Evolutionary conservation across 345 rosid genomes (phyloP).

Genomic region (Anacardium occidentale): DNA sequence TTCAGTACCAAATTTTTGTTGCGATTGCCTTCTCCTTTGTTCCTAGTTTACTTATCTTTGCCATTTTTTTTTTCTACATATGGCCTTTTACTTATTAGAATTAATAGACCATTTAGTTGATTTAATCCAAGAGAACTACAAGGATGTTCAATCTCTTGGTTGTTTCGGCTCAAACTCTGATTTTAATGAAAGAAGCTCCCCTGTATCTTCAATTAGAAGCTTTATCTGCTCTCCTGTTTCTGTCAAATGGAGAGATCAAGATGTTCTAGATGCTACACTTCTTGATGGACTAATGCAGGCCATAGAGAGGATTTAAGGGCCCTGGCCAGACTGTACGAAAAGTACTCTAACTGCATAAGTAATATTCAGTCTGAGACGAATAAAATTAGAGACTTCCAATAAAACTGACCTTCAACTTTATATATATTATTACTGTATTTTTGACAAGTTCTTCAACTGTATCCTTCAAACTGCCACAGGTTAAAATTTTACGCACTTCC

Average conservation of each 20-base stretch:
- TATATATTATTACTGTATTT: too few species aligned
- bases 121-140: slow-evolving; percentile 38
- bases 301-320: slow-evolving; percentile 62
- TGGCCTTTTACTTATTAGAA: slow-evolving; percentile 53
- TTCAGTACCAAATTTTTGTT: not conserved
- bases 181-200: slow-evolving; percentile 37
- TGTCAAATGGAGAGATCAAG: slow-evolving; percentile 36
- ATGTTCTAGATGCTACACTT: slow-evolving; percentile 36
- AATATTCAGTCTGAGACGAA: slow-evolving; percentile 40
- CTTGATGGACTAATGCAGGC: slow-evolving; percentile 43
- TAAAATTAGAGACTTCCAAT: too few species aligned
- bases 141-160: slow-evolving; percentile 51
- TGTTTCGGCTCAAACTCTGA: slow-evolving; percentile 42
- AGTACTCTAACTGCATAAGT: slow-evolving; percentile 41
- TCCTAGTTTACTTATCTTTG: too few species aligned
- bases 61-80: too few species aligned
- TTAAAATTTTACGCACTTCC: not conserved
- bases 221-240: slow-evolving; percentile 60
- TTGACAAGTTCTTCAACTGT: too few species aligned
- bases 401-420: too few species aligned
- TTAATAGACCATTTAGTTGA: slow-evolving; percentile 54
- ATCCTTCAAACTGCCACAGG: slow-evolving; percentile 4
- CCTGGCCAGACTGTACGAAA: slow-evolving; percentile 51
- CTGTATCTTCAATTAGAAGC: slow-evolving; percentile 58
- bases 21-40: not conserved